Base-by-base conservation (phyloP, 2,329 filamentous ascomycete genomes). In the Clarireedia monteithiana region DNA sequence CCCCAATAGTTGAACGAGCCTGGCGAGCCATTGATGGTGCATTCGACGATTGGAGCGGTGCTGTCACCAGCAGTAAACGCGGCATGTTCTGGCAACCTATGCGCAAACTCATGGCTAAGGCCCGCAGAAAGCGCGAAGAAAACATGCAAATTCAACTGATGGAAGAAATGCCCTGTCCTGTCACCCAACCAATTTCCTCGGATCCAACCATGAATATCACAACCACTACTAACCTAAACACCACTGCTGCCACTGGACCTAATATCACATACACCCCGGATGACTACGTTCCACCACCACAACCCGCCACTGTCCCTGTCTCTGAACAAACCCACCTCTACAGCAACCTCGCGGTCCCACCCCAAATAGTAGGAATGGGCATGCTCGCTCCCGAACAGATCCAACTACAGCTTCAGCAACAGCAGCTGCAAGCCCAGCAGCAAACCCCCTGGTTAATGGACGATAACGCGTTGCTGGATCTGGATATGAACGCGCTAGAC, bases 81-180 rank as follows among this genome's bases (percentile, higher is more conserved):
- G 78, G 80, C 3, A 79, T 81, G 71, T 69, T 86, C 0, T 87
- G 84, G 84, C 77, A 79, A 45, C 83, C 83, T 0, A 70, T 88
- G 48, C 72, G 76, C 26, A 83, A 80, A 59, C 70, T 87, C 2
- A 79, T 86, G 70, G 74, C 74, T 14, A 82, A 81, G 64, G 84
- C 84, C 12, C 72, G 73, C 46, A 74, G 74, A 12, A 78, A 77
- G 45, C 73, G 82, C 49, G 72, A 75, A 44, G 75, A 75, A 55
- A 80, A 82, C 54, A 64, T 77, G 17, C 67, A 42, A 42, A 42
- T 42, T 14, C 39, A 69, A 24, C 69, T 15, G 44, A 40, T 14
- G 48, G 53, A 53, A 34, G 39, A 51, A 51, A 9, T 6, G 30
- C 30, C 30, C 10, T 12, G 53, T 10, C 6, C 17, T 20, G 20